phyloP scores from a whole-genome alignment of 2,329 filamentous ascomycete species.

The Claviceps pazoutovae region DNA sequence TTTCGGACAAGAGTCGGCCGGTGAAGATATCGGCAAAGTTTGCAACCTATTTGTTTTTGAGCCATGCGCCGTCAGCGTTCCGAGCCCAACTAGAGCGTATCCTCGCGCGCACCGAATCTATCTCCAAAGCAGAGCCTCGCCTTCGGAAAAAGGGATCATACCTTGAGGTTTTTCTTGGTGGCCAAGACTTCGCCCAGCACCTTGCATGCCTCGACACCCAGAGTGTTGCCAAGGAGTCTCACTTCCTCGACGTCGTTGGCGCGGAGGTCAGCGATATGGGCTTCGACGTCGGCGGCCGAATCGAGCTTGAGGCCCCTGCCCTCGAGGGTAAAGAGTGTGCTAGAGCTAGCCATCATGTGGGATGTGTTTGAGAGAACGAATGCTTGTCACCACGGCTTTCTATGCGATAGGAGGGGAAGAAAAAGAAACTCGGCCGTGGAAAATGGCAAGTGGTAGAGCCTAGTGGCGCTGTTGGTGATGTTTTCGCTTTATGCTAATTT shows the following conservation, averaged over 20 bases:
- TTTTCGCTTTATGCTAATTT: constrained; percentile 1
- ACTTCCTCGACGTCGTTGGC: constrained; percentile 73
- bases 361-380: constrained; percentile 3
- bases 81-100: no score
- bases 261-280: constrained; percentile 64
- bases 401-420: neutral
- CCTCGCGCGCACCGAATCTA: no score
- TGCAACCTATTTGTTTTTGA: constrained; percentile 39
- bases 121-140: neutral
- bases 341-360: constrained; percentile 15
- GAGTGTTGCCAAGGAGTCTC: constrained; percentile 75
- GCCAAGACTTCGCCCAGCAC: constrained; percentile 70
- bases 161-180: constrained; percentile 70
- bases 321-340: constrained; percentile 76
- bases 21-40: constrained; percentile 98
- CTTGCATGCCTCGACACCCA: constrained; percentile 79
- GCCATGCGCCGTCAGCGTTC: neutral
- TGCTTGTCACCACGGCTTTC: neutral
- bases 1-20: constrained; percentile 80
- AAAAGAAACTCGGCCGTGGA: neutral
- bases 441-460: neutral
- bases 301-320: constrained; percentile 88
- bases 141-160: constrained; percentile 21
- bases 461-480: neutral
- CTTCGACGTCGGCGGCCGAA: constrained; percentile 71